Conservation (phyloP, 2,329 filamentous ascomycete species). For the Penicillium sp. region DNA sequence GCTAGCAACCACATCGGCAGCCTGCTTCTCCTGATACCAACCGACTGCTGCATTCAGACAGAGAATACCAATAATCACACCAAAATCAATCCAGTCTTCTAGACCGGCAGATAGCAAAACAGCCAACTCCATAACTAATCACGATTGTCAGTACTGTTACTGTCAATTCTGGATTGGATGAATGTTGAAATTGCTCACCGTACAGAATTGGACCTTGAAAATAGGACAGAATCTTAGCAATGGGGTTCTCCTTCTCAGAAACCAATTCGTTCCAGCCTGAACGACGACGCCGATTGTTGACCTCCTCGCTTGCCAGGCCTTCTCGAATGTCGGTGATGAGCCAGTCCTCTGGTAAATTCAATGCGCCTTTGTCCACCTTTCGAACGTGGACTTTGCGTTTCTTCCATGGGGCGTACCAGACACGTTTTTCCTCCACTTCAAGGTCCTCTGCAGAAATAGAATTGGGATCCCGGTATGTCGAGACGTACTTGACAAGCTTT, state of each 20-base stretch:
- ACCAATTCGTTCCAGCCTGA: constrained; percentile 74
- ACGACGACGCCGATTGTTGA: constrained; percentile 65
- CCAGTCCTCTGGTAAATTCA: constrained; percentile 66
- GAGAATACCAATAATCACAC: constrained; percentile 77
- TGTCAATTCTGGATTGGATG: background rate
- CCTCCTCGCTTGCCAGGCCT: constrained; percentile 63
- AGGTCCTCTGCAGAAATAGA: constrained; percentile 46
- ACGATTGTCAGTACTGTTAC: background rate
- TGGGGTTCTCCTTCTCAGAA: constrained; percentile 77
- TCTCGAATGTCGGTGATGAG: constrained; percentile 69
- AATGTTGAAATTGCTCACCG: constrained; percentile 55
- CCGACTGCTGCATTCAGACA: constrained; percentile 75
- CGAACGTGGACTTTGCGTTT: constrained; percentile 39
- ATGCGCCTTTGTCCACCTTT: constrained; percentile 27
- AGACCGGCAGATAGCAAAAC: constrained; percentile 75
- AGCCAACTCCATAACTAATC: constrained; percentile 71
- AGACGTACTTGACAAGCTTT: constrained; percentile 69
- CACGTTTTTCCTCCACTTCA: constrained; percentile 53
- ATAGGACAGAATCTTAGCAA: constrained; percentile 74
- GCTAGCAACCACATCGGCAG: constrained; percentile 74
- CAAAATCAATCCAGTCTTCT: constrained; percentile 75
- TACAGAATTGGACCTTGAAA: constrained; percentile 78
- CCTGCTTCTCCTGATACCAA: constrained; percentile 83
- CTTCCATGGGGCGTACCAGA: constrained; percentile 65
- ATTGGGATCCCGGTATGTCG: constrained; percentile 64